Evolutionary conservation across 208 protist species (phyloP).

Genomic region (Wallacemonas sp.): DNA sequence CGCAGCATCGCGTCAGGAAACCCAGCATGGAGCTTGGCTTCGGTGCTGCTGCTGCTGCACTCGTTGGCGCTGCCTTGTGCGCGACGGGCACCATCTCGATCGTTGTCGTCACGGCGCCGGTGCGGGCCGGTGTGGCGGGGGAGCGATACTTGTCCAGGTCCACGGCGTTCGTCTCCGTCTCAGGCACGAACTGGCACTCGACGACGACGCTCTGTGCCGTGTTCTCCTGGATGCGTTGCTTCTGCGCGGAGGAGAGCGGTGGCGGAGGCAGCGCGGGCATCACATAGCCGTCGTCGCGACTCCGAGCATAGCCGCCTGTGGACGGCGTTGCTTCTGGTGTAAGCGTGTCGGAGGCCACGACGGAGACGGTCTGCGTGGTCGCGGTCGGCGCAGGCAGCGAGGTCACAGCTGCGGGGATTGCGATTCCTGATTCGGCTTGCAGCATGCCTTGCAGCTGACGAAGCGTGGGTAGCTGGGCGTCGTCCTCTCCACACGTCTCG

Average conservation of each 20-base stretch:
- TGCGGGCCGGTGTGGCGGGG: not conserved
- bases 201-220: not conserved
- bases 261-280: slow-evolving; percentile 10
- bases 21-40: slow-evolving; percentile 20
- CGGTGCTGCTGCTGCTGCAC: not conserved
- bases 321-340: not conserved
- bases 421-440: not conserved
- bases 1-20: slow-evolving; percentile 26
- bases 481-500: not conserved
- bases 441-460: slow-evolving; percentile 5
- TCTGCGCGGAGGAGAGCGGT: not conserved
- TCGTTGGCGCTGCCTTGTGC: not conserved
- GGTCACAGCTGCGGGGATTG: not conserved
- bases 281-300: slow-evolving; percentile 14
- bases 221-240: not conserved
- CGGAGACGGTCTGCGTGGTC: not conserved
- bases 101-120: not conserved
- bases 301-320: not conserved
- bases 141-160: slow-evolving; percentile 1
- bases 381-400: not conserved
- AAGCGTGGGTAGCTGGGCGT: not conserved
- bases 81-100: slow-evolving; percentile 4
- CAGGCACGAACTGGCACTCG: slow-evolving; percentile 6
- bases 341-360: not conserved
- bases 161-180: not conserved